Conservation (phyloP, 2,329 filamentous ascomycete species). For the Botrytis paeoniae region DNA sequence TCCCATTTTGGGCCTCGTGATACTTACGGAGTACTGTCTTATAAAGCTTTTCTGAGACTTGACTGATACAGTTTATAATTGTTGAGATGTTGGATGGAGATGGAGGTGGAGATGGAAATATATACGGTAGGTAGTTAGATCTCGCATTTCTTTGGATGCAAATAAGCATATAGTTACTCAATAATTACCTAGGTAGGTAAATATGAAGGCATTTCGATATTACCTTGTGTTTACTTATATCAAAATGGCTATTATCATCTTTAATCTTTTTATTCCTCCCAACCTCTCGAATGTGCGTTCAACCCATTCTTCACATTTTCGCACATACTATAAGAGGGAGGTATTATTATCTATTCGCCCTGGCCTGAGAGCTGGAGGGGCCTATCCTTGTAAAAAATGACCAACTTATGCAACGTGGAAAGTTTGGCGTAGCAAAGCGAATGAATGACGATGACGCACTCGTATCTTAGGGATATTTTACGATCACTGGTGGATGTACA, state of each 20-base stretch:
- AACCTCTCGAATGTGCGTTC: not conserved
- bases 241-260: too few species aligned
- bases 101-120: not conserved
- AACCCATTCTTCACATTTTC: not conserved
- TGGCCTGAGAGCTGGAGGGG: not conserved
- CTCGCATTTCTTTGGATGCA: not conserved
- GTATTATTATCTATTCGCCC: not conserved
- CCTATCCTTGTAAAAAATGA: not conserved
- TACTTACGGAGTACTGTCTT: not conserved
- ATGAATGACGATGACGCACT: not conserved
- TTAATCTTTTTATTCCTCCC: not conserved
- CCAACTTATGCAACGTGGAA: not conserved
- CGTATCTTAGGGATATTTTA: not conserved
- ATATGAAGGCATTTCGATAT: fast-evolving
- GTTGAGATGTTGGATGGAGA: not conserved
- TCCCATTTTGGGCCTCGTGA: not conserved
- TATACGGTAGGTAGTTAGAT: not conserved
- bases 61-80: not conserved
- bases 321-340: not conserved
- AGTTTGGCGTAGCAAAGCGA: not conserved
- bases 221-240: not conserved
- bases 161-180: too few species aligned
- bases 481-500: too few species aligned
- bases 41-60: not conserved
- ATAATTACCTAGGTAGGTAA: not conserved